Evolutionary conservation across 441 rosid species (phyloP).

Genomic region (Gossypium schwendimanii): DNA sequence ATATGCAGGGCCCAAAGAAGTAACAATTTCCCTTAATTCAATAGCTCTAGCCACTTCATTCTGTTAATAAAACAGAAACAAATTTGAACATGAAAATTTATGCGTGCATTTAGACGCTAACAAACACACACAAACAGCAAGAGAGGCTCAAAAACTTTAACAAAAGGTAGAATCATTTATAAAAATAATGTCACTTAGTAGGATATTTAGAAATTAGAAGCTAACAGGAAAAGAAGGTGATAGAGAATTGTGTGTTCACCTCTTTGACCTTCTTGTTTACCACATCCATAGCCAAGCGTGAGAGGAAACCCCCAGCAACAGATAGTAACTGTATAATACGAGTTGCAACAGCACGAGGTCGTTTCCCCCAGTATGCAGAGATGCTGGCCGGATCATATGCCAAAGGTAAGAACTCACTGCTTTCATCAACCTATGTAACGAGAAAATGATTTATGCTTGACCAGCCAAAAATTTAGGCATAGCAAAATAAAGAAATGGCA

Average conservation of each 20-base stretch:
- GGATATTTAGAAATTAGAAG: neutral
- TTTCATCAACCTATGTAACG: slow-evolving; percentile 62
- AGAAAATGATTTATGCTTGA: neutral
- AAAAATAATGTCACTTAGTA: neutral
- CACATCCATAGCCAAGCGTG: slow-evolving; percentile 60
- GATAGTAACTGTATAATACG: slow-evolving; percentile 70
- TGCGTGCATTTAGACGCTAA: neutral
- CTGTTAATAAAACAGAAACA: slow-evolving; percentile 29
- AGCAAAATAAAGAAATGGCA: neutral
- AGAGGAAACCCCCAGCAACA: slow-evolving; percentile 94
- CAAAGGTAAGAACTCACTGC: slow-evolving; percentile 84
- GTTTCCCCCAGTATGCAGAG: slow-evolving; percentile 88
- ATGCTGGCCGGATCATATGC: slow-evolving; percentile 92
- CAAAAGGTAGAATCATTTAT: neutral
- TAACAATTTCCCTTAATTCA: slow-evolving; percentile 89
- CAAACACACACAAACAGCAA: neutral
- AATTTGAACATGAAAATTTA: neutral
- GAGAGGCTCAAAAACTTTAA: neutral
- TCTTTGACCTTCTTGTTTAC: slow-evolving; percentile 81
- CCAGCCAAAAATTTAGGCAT: neutral
- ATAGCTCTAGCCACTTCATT: slow-evolving; percentile 96
- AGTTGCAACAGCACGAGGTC: slow-evolving; percentile 85
- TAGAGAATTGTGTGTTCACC: slow-evolving; percentile 37
- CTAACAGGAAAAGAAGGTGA: slow-evolving; percentile 2
- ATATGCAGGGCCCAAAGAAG: slow-evolving; percentile 95